phyloP scores from a whole-genome alignment of 768 basidiomycete species.

The Collybia nuda region DNA sequence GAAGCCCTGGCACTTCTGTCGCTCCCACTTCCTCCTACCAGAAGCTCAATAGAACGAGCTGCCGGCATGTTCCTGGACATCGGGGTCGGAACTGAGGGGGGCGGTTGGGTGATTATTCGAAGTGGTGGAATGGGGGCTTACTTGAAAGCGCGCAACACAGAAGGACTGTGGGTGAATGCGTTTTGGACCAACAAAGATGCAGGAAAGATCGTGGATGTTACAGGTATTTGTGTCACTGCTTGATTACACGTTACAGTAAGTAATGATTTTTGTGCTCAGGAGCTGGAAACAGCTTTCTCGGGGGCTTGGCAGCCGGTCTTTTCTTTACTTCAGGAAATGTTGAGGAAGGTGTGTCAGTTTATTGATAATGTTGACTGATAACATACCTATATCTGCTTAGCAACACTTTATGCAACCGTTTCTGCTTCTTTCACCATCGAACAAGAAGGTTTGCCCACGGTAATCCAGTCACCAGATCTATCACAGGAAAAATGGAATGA shows the following conservation, averaged over 20 bases:
- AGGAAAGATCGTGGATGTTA: slow-evolving; percentile 73
- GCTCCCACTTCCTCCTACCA: slow-evolving; percentile 45
- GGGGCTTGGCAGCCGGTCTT: slow-evolving; percentile 79
- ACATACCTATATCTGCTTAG: slow-evolving; percentile 31
- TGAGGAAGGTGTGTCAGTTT: slow-evolving; percentile 53
- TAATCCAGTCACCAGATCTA: slow-evolving; percentile 31
- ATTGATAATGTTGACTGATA: slow-evolving; percentile 4
- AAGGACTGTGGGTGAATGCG: slow-evolving; percentile 66
- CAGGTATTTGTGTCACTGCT: slow-evolving; percentile 45
- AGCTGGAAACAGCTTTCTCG: slow-evolving; percentile 89
- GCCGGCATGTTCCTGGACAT: slow-evolving; percentile 60
- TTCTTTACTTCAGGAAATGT: slow-evolving; percentile 53
- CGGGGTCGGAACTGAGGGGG: slow-evolving; percentile 48
- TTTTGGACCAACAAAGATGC: slow-evolving; percentile 58
- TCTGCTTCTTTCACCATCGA: slow-evolving; percentile 85
- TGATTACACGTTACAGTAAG: neutral
- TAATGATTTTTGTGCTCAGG: slow-evolving; percentile 40
- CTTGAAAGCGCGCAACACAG: slow-evolving; percentile 40
- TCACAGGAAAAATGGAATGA: slow-evolving; percentile 62
- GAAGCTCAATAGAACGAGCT: slow-evolving; percentile 62
- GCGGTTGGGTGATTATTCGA: slow-evolving; percentile 71
- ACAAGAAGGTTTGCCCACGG: slow-evolving; percentile 70
- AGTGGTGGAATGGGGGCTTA: slow-evolving; percentile 75
- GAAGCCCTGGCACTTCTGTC: slow-evolving; percentile 75
- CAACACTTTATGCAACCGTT: slow-evolving; percentile 71